These are phyloP conservation scores for Agrocybe pediades DNA, from an alignment of 768 basidiomycete genomes.

Conservation along the genomic window DNA sequence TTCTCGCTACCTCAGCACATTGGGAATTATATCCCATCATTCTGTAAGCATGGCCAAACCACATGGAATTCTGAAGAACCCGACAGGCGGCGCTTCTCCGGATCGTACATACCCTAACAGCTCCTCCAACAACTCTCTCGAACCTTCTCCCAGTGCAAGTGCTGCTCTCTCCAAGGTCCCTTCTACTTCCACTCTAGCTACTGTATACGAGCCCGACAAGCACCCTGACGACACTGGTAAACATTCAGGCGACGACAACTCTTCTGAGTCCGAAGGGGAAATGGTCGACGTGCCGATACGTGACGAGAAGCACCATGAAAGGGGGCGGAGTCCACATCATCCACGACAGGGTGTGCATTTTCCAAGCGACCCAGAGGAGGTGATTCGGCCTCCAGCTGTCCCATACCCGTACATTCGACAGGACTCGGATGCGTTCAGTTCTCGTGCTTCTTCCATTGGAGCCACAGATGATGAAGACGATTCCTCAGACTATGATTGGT, in stretches of 20 bases:
- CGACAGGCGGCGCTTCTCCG: conserved; percentile 8
- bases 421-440: conserved; percentile 32
- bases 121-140: conserved; percentile 7
- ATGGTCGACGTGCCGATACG: conserved; percentile 20
- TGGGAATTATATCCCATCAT: background rate
- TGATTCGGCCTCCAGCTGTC: conserved; percentile 14
- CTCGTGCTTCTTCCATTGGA: conserved; percentile 44
- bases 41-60: background rate
- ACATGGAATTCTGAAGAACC: conserved; percentile 20
- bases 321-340: conserved; percentile 6
- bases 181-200: conserved; percentile 2
- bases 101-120: conserved; percentile 3
- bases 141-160: background rate
- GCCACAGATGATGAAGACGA: conserved; percentile 63
- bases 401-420: conserved; percentile 29
- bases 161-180: background rate
- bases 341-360: conserved; percentile 52
- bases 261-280: conserved; percentile 10
- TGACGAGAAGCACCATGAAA: conserved; percentile 6
- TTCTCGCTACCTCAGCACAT: no score
- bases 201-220: background rate
- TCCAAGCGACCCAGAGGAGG: conserved; percentile 38
- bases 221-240: conserved; percentile 10
- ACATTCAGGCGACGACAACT: conserved; percentile 10
- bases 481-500: conserved; percentile 73